phyloP scores from a whole-genome alignment of 305 asterid genomes.

The Euphrasia arctica region DNA sequence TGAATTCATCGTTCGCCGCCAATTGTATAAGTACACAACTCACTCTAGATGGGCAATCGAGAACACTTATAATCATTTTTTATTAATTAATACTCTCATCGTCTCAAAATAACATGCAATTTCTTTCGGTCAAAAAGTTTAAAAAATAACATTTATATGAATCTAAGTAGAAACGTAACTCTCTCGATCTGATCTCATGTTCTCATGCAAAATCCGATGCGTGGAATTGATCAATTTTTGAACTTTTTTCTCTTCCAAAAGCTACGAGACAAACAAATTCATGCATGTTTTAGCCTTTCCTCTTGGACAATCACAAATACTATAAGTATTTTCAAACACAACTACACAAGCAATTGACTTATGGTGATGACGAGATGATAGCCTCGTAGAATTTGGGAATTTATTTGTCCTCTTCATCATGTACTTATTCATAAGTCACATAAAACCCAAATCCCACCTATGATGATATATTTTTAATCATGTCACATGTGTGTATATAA shows the following conservation, averaged over 20 bases:
- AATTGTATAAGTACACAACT: too few relatives aligned
- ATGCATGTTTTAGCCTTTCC: slow-evolving; percentile 13
- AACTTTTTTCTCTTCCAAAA: slow-evolving; percentile 27
- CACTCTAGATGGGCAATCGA: too few relatives aligned
- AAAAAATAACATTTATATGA: not conserved
- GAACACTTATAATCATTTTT: too few relatives aligned
- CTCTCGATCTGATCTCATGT: not conserved
- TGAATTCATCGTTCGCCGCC: too few relatives aligned
- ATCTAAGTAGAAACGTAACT: not conserved
- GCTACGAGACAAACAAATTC: slow-evolving; percentile 34
- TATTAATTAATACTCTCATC: too few relatives aligned
- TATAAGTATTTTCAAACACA: too few relatives aligned
- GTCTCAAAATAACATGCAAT: too few relatives aligned
- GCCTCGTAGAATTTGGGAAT: slow-evolving; percentile 32
- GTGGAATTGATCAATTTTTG: slow-evolving; percentile 24
- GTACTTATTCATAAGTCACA: slow-evolving; percentile 32
- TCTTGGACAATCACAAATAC: slow-evolving; percentile 21
- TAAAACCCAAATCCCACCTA: slow-evolving; percentile 34
- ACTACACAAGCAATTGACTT: slow-evolving; percentile 33
- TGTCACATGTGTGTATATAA: slow-evolving; percentile 22
- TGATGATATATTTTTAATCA: not conserved
- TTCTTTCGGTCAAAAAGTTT: not conserved
- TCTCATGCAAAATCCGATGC: slow-evolving; percentile 28
- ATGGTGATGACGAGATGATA: slow-evolving; percentile 28
- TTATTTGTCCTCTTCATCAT: slow-evolving; percentile 35